Conservation (phyloP, 2,329 filamentous ascomycete genomes). For the Diaporthe sp. region DNA sequence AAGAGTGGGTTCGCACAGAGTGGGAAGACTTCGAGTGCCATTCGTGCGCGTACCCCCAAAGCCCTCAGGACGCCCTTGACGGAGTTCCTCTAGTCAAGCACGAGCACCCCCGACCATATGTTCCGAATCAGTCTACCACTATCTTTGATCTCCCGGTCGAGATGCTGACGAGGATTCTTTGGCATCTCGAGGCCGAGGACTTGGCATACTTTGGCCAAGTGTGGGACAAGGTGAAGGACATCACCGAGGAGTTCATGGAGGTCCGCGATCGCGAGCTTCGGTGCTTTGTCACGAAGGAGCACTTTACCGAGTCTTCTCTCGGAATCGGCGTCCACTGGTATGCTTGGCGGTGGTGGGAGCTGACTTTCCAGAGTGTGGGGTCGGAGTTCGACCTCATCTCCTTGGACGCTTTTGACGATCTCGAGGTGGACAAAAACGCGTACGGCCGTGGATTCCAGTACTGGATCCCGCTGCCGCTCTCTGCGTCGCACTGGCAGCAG, state of each 20-base stretch:
- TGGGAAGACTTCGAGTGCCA: neutral
- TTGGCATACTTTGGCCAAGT: neutral
- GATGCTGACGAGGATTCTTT: neutral
- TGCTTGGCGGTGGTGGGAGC: too few species aligned
- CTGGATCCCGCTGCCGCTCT: neutral
- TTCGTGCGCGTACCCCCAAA: neutral
- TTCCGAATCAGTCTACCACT: neutral
- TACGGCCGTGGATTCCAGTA: neutral
- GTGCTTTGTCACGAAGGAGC: conserved; percentile 4
- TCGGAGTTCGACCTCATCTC: neutral
- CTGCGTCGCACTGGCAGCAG: neutral
- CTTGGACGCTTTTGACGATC: neutral
- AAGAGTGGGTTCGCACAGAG: too few species aligned
- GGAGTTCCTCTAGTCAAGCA: too few species aligned
- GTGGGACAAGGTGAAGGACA: neutral
- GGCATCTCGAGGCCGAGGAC: neutral
- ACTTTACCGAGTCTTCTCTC: neutral
- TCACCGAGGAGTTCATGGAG: neutral
- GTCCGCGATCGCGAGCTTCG: neutral
- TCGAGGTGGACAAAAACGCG: neutral
- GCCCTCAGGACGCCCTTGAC: too few species aligned
- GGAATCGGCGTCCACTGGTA: neutral
- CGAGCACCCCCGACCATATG: too few species aligned
- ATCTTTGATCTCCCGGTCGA: neutral
- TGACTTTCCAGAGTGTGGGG: neutral